Evolutionary conservation across 306 rosid species (phyloP), one percentile per base, ranked within the genome.

Genomic region (Vigna radiata): DNA sequence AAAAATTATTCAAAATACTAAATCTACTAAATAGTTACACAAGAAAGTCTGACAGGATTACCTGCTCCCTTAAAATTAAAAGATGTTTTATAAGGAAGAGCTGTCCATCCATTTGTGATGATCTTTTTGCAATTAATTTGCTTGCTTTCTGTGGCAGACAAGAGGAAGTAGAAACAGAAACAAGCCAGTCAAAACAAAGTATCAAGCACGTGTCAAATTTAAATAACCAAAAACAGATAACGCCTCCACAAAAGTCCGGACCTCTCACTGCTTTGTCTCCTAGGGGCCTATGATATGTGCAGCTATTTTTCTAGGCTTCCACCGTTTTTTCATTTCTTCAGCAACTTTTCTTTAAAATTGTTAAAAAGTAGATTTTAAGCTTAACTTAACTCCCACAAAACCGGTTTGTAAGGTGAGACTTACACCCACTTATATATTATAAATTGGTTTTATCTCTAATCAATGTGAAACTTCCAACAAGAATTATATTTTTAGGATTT

Each of bases 31-130:
- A 76, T 15, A 80, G 15, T 33, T 47, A 77, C 59, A 25, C 77
- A 11, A 64, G 73, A 71, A 53, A 70, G 58, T 58, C 67, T 6
- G 60, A 12, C 75, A 68, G 61, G 72, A 73, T 82, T 78, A 96
- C 99, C 98, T 92, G 97, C 89, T 96, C 99, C 87, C 96, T 87
- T 80, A 96, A 83, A 85, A 92, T 86, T 81, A 96, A 93, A 82
- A 96, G 95, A 87, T 96, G 93, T 86, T 96, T 92, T 78, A 96
- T 92, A 77, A 96, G 95, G 85, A 96, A 96, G 67, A 96, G 97
- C 68, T 96, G 99, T 48, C 98, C 99, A 44, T 96, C 98, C 98
- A 92, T 92, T 70, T 89, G 89, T 3, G 97, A 87, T 58, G 99
- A 92, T 86, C 94, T 91, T 91, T 88, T 96, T 62, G 81, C 72